Percentiles rank a stretch among this genome's conserved stretches.
These are phyloP conservation scores for Aspergillus avenaceus DNA, from an alignment of 495 filamentous ascomycete genomes.

Conservation along the genomic window DNA sequence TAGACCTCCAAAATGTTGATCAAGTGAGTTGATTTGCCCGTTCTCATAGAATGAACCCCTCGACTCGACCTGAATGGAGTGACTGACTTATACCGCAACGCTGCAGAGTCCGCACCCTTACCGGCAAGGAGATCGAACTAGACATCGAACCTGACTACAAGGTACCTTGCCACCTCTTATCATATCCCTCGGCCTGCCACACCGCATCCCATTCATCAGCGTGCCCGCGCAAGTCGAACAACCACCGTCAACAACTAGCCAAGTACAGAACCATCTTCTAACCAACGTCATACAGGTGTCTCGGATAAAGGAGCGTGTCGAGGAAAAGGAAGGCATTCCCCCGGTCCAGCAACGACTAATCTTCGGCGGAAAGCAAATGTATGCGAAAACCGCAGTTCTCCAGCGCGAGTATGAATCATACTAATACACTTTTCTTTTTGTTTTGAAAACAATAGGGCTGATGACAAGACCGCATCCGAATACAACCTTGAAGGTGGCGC, in stretches of 20 bases:
- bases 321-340: constrained; percentile 98
- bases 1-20: constrained; percentile 40
- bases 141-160: constrained; percentile 93
- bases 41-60: neutral
- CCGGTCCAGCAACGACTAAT: constrained; percentile 96
- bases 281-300: constrained; percentile 57
- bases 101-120: constrained; percentile 90
- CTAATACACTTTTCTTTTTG: constrained; percentile 4
- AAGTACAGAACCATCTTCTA: too few relatives aligned
- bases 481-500: constrained; percentile 89
- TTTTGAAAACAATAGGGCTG: constrained; percentile 72
- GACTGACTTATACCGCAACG: constrained; percentile 5
- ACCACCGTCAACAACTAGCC: neutral
- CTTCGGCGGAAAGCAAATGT: constrained; percentile 98
- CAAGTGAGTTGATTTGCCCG: constrained; percentile 33
- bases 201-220: neutral
- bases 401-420: neutral
- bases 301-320: constrained; percentile 95
- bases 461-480: constrained; percentile 82
- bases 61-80: neutral
- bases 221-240: neutral
- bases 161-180: constrained; percentile 43
- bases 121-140: constrained; percentile 97
- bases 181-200: neutral
- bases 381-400: constrained; percentile 20